A percentile compares a stretch with the other conserved stretches of the same genome.
These are phyloP conservation scores for Flaveria linearis DNA, from an alignment of 129 eudicot species.

Conservation along the genomic window DNA sequence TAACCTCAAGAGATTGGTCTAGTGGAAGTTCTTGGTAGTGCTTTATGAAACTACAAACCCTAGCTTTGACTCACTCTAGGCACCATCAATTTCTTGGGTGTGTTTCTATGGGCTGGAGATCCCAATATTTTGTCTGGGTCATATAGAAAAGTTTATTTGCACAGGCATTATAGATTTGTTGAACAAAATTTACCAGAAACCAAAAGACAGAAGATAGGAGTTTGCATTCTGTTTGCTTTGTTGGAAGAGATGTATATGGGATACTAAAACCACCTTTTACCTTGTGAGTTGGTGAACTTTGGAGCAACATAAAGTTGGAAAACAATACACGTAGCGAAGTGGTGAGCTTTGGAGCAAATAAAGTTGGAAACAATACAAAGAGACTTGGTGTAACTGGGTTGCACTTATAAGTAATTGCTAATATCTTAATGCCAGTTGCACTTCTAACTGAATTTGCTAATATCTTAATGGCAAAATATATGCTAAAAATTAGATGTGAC, in stretches of 20 bases:
- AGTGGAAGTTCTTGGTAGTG: not conserved
- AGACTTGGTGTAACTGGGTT: not conserved
- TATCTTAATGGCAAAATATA: not conserved
- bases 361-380: not conserved
- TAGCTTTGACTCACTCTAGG: not conserved
- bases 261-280: not conserved
- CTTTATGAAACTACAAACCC: not conserved
- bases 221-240: not conserved
- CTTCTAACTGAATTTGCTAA: not conserved
- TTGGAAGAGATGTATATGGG: not conserved
- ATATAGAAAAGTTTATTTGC: not conserved
- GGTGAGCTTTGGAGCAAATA: not conserved
- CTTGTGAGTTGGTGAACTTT: not conserved
- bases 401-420: not conserved
- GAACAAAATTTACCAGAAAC: not conserved
- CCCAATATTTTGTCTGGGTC: not conserved
- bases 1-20: not conserved
- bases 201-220: not conserved
- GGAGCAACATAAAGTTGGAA: not conserved
- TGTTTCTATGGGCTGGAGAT: not conserved
- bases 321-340: not conserved
- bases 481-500: not conserved
- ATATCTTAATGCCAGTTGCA: not conserved
- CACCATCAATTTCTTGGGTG: not conserved
- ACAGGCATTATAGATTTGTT: not conserved